Evolutionary conservation across 139 green algal species (phyloP).

Genomic region (Haematococcus sp.): DNA sequence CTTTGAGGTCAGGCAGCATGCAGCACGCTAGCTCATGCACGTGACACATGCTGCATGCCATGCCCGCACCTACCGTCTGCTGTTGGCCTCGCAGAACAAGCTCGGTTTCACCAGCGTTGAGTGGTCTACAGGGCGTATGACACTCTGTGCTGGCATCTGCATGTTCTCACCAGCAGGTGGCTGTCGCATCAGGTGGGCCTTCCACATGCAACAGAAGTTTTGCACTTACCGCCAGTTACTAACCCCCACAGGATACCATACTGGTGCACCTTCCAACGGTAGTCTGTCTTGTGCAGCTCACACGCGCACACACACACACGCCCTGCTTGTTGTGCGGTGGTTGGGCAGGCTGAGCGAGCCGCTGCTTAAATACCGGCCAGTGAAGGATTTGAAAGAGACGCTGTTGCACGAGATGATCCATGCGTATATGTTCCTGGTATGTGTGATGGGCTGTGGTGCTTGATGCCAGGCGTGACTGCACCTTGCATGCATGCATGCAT

Average conservation of each 20-base stretch:
- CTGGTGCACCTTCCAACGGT: too few species aligned
- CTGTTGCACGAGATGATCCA: conserved; percentile 91
- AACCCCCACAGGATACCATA: too few species aligned
- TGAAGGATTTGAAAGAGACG: conserved; percentile 29
- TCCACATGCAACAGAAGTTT: too few species aligned
- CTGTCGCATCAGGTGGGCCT: conserved; percentile 61
- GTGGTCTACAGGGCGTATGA: conserved; percentile 80
- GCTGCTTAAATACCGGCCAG: conserved; percentile 57
- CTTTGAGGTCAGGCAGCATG: conserved; percentile 9
- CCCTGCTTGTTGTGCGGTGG: too few species aligned
- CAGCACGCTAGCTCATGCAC: neutral
- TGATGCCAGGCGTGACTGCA: neutral
- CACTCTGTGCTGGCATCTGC: conserved; percentile 71
- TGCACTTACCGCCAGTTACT: too few species aligned
- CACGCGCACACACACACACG: too few species aligned
- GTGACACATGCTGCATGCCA: neutral
- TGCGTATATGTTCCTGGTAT: conserved; percentile 54
- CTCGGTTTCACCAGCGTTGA: conserved; percentile 67
- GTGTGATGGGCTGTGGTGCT: neutral
- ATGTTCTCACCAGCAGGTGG: conserved; percentile 44
- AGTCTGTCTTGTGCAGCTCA: too few species aligned
- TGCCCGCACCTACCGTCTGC: neutral
- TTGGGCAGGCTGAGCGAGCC: conserved; percentile 69
- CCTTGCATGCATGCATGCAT: neutral
- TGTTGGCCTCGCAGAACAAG: neutral